Percentiles rank a stretch among this genome's conserved stretches.
phyloP scores from a whole-genome alignment of 768 basidiomycete genomes.

The Amanita muscaria region DNA sequence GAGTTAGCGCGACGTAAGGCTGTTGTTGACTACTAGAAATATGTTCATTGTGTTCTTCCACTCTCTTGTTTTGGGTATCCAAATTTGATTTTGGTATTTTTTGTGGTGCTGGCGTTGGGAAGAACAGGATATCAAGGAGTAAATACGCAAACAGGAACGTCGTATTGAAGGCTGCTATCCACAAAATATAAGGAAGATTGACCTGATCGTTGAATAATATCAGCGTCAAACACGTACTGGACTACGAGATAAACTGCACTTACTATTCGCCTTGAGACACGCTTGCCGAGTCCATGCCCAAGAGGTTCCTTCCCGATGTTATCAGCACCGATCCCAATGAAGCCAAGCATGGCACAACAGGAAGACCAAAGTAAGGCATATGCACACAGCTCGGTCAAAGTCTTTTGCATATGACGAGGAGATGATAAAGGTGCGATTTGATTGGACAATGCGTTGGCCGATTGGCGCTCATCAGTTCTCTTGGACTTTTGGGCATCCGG shows the following conservation, averaged over 20 bases:
- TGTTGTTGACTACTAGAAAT: background rate
- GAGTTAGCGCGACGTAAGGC: background rate
- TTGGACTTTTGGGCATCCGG: conserved; percentile 9
- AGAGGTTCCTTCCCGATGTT: conserved; percentile 17
- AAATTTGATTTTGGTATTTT: conserved; percentile 12
- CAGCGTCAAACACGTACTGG: background rate
- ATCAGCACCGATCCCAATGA: conserved; percentile 31
- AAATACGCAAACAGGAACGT: conserved; percentile 79
- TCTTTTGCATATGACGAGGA: conserved; percentile 61
- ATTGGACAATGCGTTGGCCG: conserved; percentile 1
- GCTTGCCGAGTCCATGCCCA: background rate
- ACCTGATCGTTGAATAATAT: conserved; percentile 40
- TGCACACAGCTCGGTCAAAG: conserved; percentile 65
- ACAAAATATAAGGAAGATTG: conserved; percentile 82
- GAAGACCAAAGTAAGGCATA: conserved; percentile 79
- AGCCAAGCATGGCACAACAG: conserved; percentile 32
- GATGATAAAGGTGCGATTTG: conserved; percentile 12
- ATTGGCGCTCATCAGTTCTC: conserved; percentile 15
- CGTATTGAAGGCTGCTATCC: conserved; percentile 85
- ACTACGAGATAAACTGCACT: conserved; percentile 10
- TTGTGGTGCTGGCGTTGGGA: conserved; percentile 30
- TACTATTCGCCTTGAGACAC: conserved; percentile 40
- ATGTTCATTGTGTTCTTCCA: background rate
- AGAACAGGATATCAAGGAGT: conserved; percentile 64
- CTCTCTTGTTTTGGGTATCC: conserved; percentile 11